Conservation (phyloP, 2,329 filamentous ascomycete species). For the Colletotrichum sp. region DNA sequence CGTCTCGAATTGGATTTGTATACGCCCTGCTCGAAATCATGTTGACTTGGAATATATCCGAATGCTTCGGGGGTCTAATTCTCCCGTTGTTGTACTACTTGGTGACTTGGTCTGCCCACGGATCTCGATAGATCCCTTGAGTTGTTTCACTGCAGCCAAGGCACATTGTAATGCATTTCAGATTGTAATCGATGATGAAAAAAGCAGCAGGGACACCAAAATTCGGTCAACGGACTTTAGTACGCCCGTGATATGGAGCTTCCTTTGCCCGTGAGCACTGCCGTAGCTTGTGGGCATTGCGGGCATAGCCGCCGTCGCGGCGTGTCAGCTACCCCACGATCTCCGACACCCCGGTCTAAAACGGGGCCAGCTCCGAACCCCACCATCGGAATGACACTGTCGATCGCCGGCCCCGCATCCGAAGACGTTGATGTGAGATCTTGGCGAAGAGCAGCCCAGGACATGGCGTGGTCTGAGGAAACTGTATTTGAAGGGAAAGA, state of each 20-base stretch:
- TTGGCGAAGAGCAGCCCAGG: not conserved
- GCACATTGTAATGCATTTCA: not conserved
- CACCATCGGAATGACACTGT: not conserved
- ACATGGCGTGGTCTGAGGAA: not conserved
- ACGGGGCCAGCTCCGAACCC: not conserved
- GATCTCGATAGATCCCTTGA: not conserved
- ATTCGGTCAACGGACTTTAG: not conserved
- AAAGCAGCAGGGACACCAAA: not conserved
- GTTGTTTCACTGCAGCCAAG: not conserved
- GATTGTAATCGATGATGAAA: not conserved
- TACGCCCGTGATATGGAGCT: not conserved
- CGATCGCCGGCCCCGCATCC: not conserved
- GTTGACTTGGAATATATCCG: rapidly evolving
- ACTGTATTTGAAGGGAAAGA: not conserved
- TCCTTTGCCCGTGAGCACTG: rapidly evolving
- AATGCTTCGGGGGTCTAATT: not conserved
- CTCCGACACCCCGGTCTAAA: not conserved
- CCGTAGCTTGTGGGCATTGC: not conserved
- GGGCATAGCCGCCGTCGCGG: not conserved
- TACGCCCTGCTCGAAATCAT: not conserved
- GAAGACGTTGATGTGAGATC: not conserved
- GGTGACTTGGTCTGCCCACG: not conserved
- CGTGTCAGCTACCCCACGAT: not conserved
- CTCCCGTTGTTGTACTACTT: not conserved
- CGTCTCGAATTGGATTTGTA: rapidly evolving